These are phyloP conservation scores for Cichorium intybus DNA, from an alignment of 140 eudicot genomes.

Conservation along the genomic window DNA sequence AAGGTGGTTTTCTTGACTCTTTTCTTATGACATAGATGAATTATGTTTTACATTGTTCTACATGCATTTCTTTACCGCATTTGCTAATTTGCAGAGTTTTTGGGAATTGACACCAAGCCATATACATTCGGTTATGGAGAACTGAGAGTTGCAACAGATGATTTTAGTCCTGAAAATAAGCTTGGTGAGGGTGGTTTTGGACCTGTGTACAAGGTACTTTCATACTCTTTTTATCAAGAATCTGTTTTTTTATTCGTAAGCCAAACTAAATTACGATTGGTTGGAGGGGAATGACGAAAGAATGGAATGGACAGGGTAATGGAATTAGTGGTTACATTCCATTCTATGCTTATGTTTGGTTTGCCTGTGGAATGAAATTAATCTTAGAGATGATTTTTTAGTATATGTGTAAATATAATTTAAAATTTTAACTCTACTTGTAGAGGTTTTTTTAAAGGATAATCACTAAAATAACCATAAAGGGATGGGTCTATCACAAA, in stretches of 20 bases:
- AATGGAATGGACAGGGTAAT: no score
- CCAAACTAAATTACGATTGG: background rate
- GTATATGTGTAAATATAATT: no score
- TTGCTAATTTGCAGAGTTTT: slow-evolving; percentile 49
- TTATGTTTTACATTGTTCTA: background rate
- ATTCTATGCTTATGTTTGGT: no score
- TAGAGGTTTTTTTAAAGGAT: no score
- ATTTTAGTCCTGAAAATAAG: slow-evolving; percentile 66
- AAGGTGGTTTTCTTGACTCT: slow-evolving; percentile 29
- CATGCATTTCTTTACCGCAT: background rate
- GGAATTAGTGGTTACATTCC: no score
- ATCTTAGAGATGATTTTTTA: no score
- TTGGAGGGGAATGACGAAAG: no score
- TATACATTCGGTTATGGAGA: slow-evolving; percentile 66
- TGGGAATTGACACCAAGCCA: slow-evolving; percentile 69
- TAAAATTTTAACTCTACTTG: no score
- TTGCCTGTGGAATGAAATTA: no score
- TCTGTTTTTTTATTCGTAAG: background rate
- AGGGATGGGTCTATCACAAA: no score
- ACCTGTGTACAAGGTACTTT: slow-evolving; percentile 73
- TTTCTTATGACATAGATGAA: background rate
- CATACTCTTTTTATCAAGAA: background rate
- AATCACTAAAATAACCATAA: no score
- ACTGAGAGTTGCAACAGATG: slow-evolving; percentile 63
- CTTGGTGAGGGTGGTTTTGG: slow-evolving; percentile 97